Conservation (phyloP, 1,284 basidiomycete genomes). For the Tylopilus orsonianus region DNA sequence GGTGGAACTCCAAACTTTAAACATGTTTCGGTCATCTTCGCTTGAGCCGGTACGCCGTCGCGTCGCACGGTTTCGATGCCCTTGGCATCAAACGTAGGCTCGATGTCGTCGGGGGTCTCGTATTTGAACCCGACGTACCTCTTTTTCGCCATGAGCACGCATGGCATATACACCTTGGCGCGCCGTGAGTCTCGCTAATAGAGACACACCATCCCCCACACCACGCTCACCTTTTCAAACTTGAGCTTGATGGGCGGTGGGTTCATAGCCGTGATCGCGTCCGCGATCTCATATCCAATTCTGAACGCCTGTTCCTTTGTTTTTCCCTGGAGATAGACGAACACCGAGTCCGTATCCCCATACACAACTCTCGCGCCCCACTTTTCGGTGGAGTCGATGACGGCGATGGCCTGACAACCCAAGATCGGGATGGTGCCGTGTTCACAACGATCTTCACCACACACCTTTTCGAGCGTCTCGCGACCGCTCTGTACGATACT, state of each 20-base stretch:
- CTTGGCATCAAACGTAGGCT: conserved; percentile 92
- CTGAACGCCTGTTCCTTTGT: conserved; percentile 92
- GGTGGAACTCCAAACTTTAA: conserved; percentile 84
- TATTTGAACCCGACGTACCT: conserved; percentile 97
- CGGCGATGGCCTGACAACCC: conserved; percentile 69
- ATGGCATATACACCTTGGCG: conserved; percentile 86
- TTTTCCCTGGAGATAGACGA: conserved; percentile 83
- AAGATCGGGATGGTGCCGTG: background rate
- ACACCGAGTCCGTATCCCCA: conserved; percentile 97
- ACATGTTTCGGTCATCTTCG: conserved; percentile 86
- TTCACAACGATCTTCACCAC: conserved; percentile 5
- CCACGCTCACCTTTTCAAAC: conserved; percentile 82
- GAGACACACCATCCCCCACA: background rate
- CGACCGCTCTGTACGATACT: conserved; percentile 96
- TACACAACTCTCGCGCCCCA: conserved; percentile 96
- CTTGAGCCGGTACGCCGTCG: conserved; percentile 85
- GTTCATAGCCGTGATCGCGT: conserved; percentile 82
- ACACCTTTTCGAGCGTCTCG: conserved; percentile 91
- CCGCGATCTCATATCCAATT: conserved; percentile 91
- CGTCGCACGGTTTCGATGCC: conserved; percentile 96
- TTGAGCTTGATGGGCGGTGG: conserved; percentile 93
- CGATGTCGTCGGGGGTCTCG: conserved; percentile 76
- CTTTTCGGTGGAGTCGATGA: conserved; percentile 75
- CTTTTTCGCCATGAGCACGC: conserved; percentile 94
- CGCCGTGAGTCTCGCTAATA: background rate